A percentile compares a stretch with the other conserved stretches of the same genome.
Evolutionary conservation across 2,329 filamentous ascomycete genomes (phyloP).

Genomic region (Volutella citrinella): DNA sequence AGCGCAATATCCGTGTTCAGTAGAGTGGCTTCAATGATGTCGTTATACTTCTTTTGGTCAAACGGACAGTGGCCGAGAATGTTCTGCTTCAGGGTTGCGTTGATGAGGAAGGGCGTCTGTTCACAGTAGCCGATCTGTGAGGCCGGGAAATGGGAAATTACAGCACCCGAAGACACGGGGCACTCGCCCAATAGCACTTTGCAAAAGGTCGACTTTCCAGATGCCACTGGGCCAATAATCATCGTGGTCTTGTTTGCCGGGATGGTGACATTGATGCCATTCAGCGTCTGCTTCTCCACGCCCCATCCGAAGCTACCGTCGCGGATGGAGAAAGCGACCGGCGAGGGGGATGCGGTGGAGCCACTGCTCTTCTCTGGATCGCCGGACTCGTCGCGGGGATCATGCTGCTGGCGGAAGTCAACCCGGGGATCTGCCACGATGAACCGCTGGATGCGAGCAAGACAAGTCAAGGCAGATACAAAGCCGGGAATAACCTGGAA

Average conservation of each 20-base stretch:
- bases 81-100: conserved; percentile 34
- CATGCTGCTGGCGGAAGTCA: conserved; percentile 17
- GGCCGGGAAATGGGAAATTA: conserved; percentile 8
- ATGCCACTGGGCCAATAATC: conserved; percentile 35
- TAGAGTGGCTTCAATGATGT: conserved; percentile 33
- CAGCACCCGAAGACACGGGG: conserved; percentile 16
- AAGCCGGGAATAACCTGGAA: conserved; percentile 32
- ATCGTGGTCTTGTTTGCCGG: conserved; percentile 27
- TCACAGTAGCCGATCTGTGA: conserved; percentile 30
- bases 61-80: conserved; percentile 34
- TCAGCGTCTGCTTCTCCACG: conserved; percentile 19
- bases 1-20: conserved; percentile 29
- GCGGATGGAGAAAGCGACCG: conserved; percentile 15
- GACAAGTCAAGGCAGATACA: conserved; percentile 30
- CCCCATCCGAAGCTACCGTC: conserved; percentile 26
- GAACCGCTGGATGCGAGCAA: conserved; percentile 35
- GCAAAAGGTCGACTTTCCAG: conserved; percentile 36
- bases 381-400: conserved; percentile 5
- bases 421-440: conserved; percentile 26
- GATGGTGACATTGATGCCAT: conserved; percentile 13
- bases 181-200: conserved; percentile 34
- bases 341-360: too few species aligned
- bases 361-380: accelerated
- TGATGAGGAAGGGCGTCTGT: conserved; percentile 32
- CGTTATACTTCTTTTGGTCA: conserved; percentile 29